A percentile compares a stretch with the other conserved stretches of the same genome.
Conservation (phyloP, 2,329 filamentous ascomycete genomes). For the Cordyceps pruinosa region DNA sequence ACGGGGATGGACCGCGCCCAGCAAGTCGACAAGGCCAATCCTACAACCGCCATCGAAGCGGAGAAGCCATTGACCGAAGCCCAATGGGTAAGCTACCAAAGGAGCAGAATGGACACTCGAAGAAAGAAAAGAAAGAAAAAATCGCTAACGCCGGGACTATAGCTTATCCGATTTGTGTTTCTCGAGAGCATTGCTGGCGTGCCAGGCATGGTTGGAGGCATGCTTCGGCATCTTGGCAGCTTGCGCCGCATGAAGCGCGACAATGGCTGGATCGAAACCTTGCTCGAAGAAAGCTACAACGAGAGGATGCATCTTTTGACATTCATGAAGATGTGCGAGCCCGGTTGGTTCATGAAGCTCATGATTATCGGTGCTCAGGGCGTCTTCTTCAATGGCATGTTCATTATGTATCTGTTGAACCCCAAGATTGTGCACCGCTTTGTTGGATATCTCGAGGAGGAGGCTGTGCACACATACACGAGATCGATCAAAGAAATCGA, state of each 20-base stretch:
- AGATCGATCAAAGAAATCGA: constrained; percentile 84
- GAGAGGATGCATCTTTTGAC: constrained; percentile 90
- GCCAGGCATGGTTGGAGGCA: constrained; percentile 93
- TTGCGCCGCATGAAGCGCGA: constrained; percentile 82
- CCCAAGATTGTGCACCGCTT: constrained; percentile 90
- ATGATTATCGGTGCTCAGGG: constrained; percentile 91
- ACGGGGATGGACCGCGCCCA: constrained; percentile 71
- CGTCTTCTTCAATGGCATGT: constrained; percentile 93
- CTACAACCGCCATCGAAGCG: constrained; percentile 47
- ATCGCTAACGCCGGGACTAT: background rate
- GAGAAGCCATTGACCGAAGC: constrained; percentile 65
- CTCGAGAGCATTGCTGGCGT: constrained; percentile 92
- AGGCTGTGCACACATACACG: constrained; percentile 93
- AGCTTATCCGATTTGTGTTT: constrained; percentile 80
- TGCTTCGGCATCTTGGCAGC: constrained; percentile 82
- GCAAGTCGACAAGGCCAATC: constrained; percentile 51
- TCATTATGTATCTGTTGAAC: constrained; percentile 79
- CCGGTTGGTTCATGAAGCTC: constrained; percentile 78
- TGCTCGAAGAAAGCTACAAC: constrained; percentile 86
- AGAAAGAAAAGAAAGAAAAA: background rate
- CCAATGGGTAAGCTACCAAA: constrained; percentile 58
- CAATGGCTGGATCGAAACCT: constrained; percentile 93
- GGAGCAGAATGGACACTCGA: too few relatives aligned
- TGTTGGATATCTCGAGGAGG: constrained; percentile 94
- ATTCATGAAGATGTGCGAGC: constrained; percentile 78